These are phyloP conservation scores for Boletus huronensis DNA, from an alignment of 768 basidiomycete species.

Conservation along the genomic window DNA sequence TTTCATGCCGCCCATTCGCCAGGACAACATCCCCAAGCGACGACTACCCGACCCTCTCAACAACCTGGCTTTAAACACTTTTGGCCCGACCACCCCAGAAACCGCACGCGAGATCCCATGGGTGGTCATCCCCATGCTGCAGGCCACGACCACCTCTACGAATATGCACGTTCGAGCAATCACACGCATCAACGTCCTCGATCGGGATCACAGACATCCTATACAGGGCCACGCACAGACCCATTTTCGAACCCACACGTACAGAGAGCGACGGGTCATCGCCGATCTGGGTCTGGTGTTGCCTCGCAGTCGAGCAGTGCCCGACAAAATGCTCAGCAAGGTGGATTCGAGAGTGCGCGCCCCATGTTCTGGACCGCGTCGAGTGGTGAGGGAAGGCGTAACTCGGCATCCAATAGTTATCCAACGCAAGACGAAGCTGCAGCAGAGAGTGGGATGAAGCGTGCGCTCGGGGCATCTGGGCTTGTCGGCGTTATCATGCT, in stretches of 20 bases:
- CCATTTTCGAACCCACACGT: conserved; percentile 27
- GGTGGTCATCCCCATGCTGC: conserved; percentile 7
- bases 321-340: not conserved
- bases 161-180: conserved; percentile 4
- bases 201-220: not conserved
- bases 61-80: conserved; percentile 24
- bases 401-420: not conserved
- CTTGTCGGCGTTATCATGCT: conserved; percentile 28
- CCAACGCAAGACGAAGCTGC: conserved; percentile 24
- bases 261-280: conserved; percentile 27
- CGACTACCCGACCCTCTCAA: conserved; percentile 24
- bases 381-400: not conserved
- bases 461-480: conserved; percentile 28
- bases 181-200: conserved; percentile 1
- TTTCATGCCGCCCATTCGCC: conserved; percentile 1
- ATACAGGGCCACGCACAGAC: conserved; percentile 9
- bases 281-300: not conserved
- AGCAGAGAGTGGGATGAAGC: conserved; percentile 24
- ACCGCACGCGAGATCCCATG: conserved; percentile 16
- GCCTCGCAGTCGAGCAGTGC: not conserved
- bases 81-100: conserved; percentile 27
- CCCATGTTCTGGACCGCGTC: conserved; percentile 5
- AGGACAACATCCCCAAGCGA: conserved; percentile 30
- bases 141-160: conserved; percentile 9
- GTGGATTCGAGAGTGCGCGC: conserved; percentile 3